phyloP scores from a whole-genome alignment of 768 basidiomycete genomes.

The Thelephora aurantiotincta region DNA sequence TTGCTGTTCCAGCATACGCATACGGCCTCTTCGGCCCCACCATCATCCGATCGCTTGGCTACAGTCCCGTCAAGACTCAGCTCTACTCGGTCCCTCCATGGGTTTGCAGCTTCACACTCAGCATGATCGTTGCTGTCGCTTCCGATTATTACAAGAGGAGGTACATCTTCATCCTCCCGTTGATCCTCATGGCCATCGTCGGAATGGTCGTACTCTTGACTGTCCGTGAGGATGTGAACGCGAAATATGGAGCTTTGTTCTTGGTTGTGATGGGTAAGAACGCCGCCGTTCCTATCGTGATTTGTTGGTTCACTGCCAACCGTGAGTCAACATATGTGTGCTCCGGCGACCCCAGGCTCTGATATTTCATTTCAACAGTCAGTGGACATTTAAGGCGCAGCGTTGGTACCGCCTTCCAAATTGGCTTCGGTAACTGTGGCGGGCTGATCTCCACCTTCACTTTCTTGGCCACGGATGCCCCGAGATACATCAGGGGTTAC shows the following conservation, averaged over 20 bases:
- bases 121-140: conserved; percentile 12
- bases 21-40: conserved; percentile 13
- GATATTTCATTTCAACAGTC: conserved; percentile 5
- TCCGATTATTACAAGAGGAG: too few relatives aligned
- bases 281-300: conserved; percentile 12
- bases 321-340: conserved; percentile 6
- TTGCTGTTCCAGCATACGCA: conserved; percentile 14
- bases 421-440: conserved; percentile 18
- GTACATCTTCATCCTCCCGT: too few relatives aligned
- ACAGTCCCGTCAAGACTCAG: conserved; percentile 14
- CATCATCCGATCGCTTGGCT: conserved; percentile 13
- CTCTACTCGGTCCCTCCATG: conserved; percentile 18
- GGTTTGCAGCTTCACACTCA: conserved; percentile 13
- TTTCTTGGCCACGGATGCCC: conserved; percentile 17
- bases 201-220: conserved; percentile 12
- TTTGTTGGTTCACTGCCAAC: conserved; percentile 14
- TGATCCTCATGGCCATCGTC: conserved; percentile 9
- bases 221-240: conserved; percentile 11
- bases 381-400: conserved; percentile 13
- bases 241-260: conserved; percentile 13
- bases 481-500: conserved; percentile 14
- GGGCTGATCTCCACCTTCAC: conserved; percentile 15
- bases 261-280: conserved; percentile 11
- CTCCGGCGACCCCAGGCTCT: conserved; percentile 1
- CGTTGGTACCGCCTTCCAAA: conserved; percentile 15